Percentiles rank a stretch among this genome's conserved stretches.
Conservation (phyloP, 306 rosid genomes). For the Erythrophleum fordii region DNA sequence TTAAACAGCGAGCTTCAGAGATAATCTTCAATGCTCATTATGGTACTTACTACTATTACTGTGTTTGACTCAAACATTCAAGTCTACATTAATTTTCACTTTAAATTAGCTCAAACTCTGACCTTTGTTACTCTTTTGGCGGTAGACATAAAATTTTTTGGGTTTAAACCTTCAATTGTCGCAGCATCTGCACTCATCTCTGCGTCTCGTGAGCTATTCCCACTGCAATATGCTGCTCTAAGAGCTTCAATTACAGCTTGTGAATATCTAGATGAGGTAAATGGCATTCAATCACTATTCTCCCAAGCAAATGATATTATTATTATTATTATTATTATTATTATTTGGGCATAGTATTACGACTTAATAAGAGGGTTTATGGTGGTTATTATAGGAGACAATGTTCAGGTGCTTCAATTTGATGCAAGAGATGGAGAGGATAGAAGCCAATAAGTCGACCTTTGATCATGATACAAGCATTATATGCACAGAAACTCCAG, state of each 20-base stretch:
- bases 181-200: conserved; percentile 68
- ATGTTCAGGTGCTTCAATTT: conserved; percentile 51
- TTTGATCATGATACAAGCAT: conserved; percentile 27
- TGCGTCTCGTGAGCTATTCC: conserved; percentile 56
- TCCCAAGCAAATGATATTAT: background rate
- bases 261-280: conserved; percentile 58
- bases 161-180: conserved; percentile 69
- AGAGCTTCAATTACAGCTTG: conserved; percentile 54
- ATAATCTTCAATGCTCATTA: conserved; percentile 63
- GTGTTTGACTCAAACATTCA: background rate
- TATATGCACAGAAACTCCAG: conserved; percentile 50
- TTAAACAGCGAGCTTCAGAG: conserved; percentile 61
- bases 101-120: background rate
- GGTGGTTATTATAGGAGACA: conserved; percentile 53
- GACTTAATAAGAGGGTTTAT: conserved; percentile 4
- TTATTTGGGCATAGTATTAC: background rate
- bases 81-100: background rate
- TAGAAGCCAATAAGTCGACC: conserved; percentile 37
- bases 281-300: conserved; percentile 12
- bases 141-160: conserved; percentile 55
- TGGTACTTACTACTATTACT: conserved; percentile 48
- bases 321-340: background rate
- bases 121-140: conserved; percentile 32
- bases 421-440: conserved; percentile 51
- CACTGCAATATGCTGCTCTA: conserved; percentile 44